Base-by-base conservation (phyloP, 352 stramenopile genomes). In the Phytophthora litchii region DNA sequence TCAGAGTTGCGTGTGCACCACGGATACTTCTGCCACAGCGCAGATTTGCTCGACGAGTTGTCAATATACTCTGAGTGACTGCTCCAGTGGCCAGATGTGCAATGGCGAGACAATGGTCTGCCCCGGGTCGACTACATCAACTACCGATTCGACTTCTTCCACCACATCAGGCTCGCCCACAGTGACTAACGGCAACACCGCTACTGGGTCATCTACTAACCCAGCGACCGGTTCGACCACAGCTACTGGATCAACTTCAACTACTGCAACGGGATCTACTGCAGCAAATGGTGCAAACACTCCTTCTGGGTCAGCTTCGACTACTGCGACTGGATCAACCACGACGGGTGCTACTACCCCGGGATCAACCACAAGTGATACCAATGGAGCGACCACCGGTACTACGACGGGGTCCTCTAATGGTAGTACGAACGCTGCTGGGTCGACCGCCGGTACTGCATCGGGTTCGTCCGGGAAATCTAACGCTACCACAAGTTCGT, bases 21-120 rank as follows among this genome's bases (percentile, higher is more conserved):
- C 47, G 4, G 61, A 70, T 21, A 70, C 61, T 0, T 47, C 61
- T 4, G 9, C 35, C 3, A 46, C 34, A 14, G 54, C 54, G 14
- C 40, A 65, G 16, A 11, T 70, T 7, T 65, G 61, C 47, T 64
- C 54, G 21, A 56, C 35, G 8, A 69, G 54, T 35, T 69, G 60
- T 21, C 52, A 60, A 47, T 69, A 69, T 34, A 36, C 60, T 1
- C n/a, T 69, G 5, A 54, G 17, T 10, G 42, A 48, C 32, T 69
- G 54, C 47, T 40, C 54, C 7, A 35, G 32, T 25, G 60, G 54
- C 4, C 41, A 54, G 19, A 56, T 69, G 60, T 69, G 60, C 54
- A 69, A 41, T 44, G 60, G 60, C 3, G 60, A 69, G 21, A 54
- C 46, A 11, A 40, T 69, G 35, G 60, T 69, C n/a, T 69, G 60